phyloP scores from a whole-genome alignment of 441 rosid species.

The Aleurites moluccanus region DNA sequence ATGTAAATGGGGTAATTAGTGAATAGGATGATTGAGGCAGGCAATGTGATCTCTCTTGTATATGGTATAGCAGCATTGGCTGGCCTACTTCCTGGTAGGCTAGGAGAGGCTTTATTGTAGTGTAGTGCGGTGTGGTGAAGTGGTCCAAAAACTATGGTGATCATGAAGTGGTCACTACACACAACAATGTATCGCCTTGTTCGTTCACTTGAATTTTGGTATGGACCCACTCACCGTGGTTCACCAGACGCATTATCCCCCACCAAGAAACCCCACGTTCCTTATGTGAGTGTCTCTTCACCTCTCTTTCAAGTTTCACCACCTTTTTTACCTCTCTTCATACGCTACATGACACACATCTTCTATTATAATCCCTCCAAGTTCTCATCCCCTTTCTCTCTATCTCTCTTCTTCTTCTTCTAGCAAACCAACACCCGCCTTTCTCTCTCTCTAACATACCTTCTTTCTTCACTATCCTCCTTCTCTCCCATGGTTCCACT shows the following conservation, averaged over 20 bases:
- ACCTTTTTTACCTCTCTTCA: conserved; percentile 14
- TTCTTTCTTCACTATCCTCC: not conserved
- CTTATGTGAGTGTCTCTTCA: conserved; percentile 6
- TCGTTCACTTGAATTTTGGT: not conserved
- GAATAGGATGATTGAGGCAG: no score
- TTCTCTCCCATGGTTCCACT: conserved; percentile 51
- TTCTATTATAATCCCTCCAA: conserved; percentile 35
- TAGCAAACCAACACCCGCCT: not conserved
- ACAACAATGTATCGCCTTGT: not conserved
- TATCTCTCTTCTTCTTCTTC: not conserved
- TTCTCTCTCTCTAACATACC: not conserved
- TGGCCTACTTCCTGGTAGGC: no score
- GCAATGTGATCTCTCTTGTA: not conserved
- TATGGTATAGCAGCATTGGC: no score
- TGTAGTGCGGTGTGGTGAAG: not conserved
- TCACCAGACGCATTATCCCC: conserved; percentile 1
- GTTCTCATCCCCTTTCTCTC: not conserved
- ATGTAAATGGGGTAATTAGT: not conserved
- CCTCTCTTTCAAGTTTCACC: not conserved
- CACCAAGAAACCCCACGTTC: not conserved
- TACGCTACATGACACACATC: conserved; percentile 32
- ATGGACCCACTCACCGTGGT: not conserved
- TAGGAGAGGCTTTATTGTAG: not conserved
- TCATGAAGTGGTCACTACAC: not conserved
- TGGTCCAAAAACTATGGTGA: not conserved